phyloP scores from a whole-genome alignment of 768 basidiomycete genomes.

The Phlebiopsis flavidoalba region DNA sequence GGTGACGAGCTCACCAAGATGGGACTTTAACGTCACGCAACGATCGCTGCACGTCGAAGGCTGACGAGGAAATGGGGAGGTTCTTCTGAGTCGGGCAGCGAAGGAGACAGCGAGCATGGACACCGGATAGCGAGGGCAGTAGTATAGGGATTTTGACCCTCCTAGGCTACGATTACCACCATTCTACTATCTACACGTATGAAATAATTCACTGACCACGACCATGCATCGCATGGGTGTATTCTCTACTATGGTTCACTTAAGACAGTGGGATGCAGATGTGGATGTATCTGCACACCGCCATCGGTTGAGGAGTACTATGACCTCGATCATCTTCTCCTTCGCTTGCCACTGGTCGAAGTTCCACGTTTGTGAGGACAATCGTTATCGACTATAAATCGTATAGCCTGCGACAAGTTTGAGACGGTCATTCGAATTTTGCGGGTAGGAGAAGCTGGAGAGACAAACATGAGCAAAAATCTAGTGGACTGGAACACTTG shows the following conservation, averaged over 20 bases:
- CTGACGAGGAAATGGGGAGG: slow-evolving; percentile 42
- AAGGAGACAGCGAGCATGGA: slow-evolving; percentile 28
- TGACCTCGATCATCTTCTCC: slow-evolving; percentile 57
- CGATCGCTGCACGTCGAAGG: slow-evolving; percentile 60
- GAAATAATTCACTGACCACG: no score
- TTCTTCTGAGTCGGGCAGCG: slow-evolving; percentile 27
- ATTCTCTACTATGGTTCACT: no score
- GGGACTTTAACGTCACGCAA: slow-evolving; percentile 81
- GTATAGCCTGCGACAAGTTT: slow-evolving; percentile 88
- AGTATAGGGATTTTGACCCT: not conserved
- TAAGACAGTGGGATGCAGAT: no score
- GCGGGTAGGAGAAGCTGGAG: slow-evolving; percentile 71
- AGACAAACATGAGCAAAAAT: slow-evolving; percentile 4
- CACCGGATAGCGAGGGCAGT: not conserved
- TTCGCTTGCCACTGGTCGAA: slow-evolving; percentile 74
- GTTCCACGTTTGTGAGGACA: slow-evolving; percentile 78
- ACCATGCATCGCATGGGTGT: no score
- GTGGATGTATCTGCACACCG: not conserved
- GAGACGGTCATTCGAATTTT: slow-evolving; percentile 86
- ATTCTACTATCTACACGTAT: no score
- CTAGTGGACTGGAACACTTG: not conserved
- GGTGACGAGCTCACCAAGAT: slow-evolving; percentile 50
- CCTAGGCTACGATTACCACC: no score
- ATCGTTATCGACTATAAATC: slow-evolving; percentile 86
- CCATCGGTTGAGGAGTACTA: slow-evolving; percentile 21